Percentiles rank a stretch among this genome's conserved stretches.
Conservation (phyloP, 192 early-diverging fungal species). For the Phycomyces nitens region DNA sequence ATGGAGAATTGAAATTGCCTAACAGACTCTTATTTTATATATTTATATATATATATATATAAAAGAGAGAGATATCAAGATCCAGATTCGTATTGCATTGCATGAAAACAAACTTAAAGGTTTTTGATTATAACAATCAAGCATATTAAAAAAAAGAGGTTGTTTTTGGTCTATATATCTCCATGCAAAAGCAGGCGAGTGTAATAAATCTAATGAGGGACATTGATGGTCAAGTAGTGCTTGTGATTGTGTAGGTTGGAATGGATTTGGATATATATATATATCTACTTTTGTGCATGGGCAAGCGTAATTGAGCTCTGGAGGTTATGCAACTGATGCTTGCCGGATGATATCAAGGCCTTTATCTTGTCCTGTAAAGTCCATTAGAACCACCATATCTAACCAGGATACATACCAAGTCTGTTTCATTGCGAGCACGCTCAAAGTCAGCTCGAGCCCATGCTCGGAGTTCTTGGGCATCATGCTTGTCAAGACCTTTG, state of each 20-base stretch:
- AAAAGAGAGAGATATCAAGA: too few relatives aligned
- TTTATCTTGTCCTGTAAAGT: slow-evolving; percentile 32
- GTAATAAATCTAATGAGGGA: too few relatives aligned
- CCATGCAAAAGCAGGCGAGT: not conserved
- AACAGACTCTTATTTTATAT: not conserved
- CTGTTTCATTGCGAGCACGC: slow-evolving; percentile 36
- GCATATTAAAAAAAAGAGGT: not conserved
- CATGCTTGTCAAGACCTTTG: slow-evolving; percentile 33
- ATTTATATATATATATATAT: too few relatives aligned
- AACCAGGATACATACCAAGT: slow-evolving; percentile 31
- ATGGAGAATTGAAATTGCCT: slow-evolving; percentile 14
- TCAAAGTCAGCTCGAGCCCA: slow-evolving; percentile 52
- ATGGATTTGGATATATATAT: too few relatives aligned
- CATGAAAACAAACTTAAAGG: too few relatives aligned
- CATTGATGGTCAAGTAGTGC: slow-evolving; percentile 4
- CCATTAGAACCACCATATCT: not conserved
- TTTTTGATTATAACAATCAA: too few relatives aligned
- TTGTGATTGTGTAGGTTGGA: not conserved
- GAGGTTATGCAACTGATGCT: slow-evolving; percentile 35
- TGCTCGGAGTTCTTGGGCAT: slow-evolving; percentile 33
- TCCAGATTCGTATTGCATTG: too few relatives aligned
- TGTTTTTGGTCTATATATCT: not conserved
- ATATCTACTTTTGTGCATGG: slow-evolving; percentile 9
- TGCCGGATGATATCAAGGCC: slow-evolving; percentile 25
- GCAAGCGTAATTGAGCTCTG: slow-evolving; percentile 30